Evolutionary conservation across 805 yeast species (phyloP), one percentile per base, ranked within the genome.

Genomic region (Candida hispaniensis): DNA sequence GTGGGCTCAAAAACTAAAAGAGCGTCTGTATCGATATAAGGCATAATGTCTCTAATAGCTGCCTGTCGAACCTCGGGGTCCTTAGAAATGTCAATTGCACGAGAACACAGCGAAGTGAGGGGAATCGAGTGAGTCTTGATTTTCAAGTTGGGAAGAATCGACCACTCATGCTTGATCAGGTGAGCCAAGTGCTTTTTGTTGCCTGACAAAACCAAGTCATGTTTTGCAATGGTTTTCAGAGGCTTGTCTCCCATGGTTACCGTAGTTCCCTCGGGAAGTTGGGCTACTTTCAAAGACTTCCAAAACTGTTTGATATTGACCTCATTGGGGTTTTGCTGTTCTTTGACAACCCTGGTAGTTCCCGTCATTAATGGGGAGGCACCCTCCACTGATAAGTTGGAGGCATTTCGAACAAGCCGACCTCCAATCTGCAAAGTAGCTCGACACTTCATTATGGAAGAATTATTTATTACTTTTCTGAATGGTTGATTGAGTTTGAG

Each of bases 11-110:
- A 79, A 6, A 88, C 83, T 35, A 91, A 64, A 43, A 93, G 62
- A 2, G 97, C 85, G 56, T 91, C 99, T 0, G 98, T 91, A 54
- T 91, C 98, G 40, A 93, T 63, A 51, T 86, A 91, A 38, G 86
- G 73, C 49, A 88, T 60, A 42, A 91, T 59, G 43, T 69, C 69
- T 26, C 65, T 56, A 42, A 71, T 67, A 13, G 82, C 69, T 26
- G 68, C 70, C 4, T 65, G 69, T 4, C 79, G 39, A 2, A 48
- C 50, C 3, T 59, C 58, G 2, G 58, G 54, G 0, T 42, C 43
- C 18, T 62, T 54, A 15, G 63, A 56, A 46, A 91, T 60, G 54
- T 91, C 99, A 30, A 91, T 72, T 10, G 93, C 81, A 44, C 98
- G 67, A 1, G 96, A 75, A 4, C 79, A 75, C 36, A 91, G 59